Evolutionary conservation across 306 rosid species (phyloP).

Genomic region (Corylus heterophylla): DNA sequence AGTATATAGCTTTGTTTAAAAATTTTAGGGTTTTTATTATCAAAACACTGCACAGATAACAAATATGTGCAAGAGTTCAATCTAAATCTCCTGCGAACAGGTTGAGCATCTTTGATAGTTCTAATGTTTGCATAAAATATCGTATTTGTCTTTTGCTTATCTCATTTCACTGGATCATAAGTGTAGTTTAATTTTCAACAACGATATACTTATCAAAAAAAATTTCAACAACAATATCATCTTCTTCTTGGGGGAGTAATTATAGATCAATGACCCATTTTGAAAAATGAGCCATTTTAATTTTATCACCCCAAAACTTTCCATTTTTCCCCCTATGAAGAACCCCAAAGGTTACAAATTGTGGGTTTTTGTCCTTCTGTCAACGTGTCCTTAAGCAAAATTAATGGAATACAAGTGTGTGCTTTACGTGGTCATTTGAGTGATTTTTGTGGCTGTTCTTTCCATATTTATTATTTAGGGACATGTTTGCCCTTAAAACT

Average conservation of each 20-base stretch:
- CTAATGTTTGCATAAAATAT: background rate
- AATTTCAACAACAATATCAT: background rate
- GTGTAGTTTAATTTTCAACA: background rate
- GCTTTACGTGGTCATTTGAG: background rate
- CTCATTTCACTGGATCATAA: background rate
- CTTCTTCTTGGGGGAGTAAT: background rate
- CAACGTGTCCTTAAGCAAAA: background rate
- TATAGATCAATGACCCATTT: background rate
- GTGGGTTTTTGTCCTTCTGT: background rate
- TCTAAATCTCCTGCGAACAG: background rate
- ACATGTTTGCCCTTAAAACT: background rate
- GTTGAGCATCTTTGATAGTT: background rate
- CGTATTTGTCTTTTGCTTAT: background rate
- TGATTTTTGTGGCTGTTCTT: background rate
- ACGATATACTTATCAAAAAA: background rate
- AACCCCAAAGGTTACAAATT: background rate
- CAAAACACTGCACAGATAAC: background rate
- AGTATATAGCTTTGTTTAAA: background rate
- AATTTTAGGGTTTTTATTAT: background rate
- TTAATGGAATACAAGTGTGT: background rate
- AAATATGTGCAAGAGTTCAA: background rate
- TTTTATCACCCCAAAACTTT: background rate
- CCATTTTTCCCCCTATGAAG: background rate
- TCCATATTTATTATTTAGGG: background rate
- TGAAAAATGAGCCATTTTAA: background rate